These are phyloP conservation scores for Hypoxylon fragiforme DNA, from an alignment of 495 filamentous ascomycete genomes.

Conservation along the genomic window DNA sequence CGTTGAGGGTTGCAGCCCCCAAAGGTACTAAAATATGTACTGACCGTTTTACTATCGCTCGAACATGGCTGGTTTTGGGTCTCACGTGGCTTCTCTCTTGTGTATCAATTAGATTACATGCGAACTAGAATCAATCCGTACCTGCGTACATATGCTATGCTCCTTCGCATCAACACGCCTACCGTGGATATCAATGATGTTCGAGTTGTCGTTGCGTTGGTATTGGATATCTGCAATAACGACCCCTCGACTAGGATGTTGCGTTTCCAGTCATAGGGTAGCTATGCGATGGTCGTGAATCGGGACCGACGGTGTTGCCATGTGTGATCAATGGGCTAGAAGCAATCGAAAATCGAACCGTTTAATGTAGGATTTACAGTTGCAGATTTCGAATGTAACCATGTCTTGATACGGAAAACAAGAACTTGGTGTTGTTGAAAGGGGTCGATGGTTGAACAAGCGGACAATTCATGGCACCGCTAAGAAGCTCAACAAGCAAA, in stretches of 20 bases:
- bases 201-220: conserved; percentile 10
- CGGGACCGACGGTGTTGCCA: conserved; percentile 17
- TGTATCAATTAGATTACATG: no score
- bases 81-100: no score
- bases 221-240: neutral
- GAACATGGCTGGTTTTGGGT: no score
- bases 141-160: neutral
- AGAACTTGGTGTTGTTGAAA: neutral
- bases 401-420: neutral
- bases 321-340: neutral
- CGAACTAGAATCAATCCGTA: no score
- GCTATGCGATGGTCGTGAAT: conserved; percentile 5
- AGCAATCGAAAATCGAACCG: neutral
- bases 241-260: neutral
- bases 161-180: neutral
- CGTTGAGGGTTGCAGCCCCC: no score
- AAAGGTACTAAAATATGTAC: no score
- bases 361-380: neutral
- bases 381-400: conserved; percentile 1
- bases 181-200: neutral
- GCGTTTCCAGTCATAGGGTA: neutral
- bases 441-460: neutral
- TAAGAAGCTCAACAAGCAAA: neutral
- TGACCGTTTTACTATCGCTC: no score
- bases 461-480: no score